Percentiles rank a stretch among this genome's conserved stretches.
These are phyloP conservation scores for Rhodotorula diobovata DNA, from an alignment of 768 basidiomycete species.

Conservation along the genomic window DNA sequence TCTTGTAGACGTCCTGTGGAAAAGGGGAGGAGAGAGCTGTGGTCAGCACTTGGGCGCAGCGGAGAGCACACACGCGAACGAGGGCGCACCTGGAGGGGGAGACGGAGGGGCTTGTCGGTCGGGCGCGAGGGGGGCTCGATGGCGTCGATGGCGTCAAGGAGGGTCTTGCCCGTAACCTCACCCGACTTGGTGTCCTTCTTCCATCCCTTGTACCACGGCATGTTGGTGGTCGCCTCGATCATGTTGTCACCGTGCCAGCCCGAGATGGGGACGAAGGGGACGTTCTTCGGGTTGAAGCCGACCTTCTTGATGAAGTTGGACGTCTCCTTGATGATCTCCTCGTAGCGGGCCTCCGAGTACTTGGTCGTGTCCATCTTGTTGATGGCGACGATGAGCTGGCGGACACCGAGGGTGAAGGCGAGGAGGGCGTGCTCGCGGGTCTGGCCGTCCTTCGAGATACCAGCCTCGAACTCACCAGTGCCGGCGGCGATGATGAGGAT, in stretches of 20 bases:
- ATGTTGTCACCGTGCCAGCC: slow-evolving; percentile 99
- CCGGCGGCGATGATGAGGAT: slow-evolving; percentile 99
- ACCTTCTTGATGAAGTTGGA: slow-evolving; percentile 59
- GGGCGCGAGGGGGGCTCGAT: slow-evolving; percentile 97
- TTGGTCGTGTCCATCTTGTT: slow-evolving; percentile 99
- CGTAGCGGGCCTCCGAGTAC: slow-evolving; percentile 99
- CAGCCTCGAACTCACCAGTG: slow-evolving; percentile 99
- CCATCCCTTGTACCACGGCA: slow-evolving; percentile 99
- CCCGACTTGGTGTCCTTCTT: slow-evolving; percentile 91
- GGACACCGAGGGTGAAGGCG: slow-evolving; percentile 95
- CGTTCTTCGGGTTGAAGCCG: slow-evolving; percentile 98
- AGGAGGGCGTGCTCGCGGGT: slow-evolving; percentile 99
- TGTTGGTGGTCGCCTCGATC: slow-evolving; percentile 96
- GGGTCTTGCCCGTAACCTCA: slow-evolving; percentile 94
- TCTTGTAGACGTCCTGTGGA: slow-evolving; percentile 99
- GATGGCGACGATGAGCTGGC: slow-evolving; percentile 98
- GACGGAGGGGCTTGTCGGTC: slow-evolving; percentile 99
- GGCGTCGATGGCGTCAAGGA: slow-evolving; percentile 98
- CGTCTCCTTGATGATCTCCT: slow-evolving; percentile 57
- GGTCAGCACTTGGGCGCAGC: not conserved
- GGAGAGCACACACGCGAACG: not conserved
- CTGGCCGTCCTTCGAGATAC: slow-evolving; percentile 99
- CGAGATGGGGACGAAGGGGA: slow-evolving; percentile 98
- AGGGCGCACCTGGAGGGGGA: slow-evolving; percentile 47
- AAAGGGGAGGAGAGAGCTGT: slow-evolving; percentile 61